Evolutionary conservation across 2,329 filamentous ascomycete species (phyloP), one percentile per base, ranked within the genome.

Genomic region (Diaporthe caulivora): DNA sequence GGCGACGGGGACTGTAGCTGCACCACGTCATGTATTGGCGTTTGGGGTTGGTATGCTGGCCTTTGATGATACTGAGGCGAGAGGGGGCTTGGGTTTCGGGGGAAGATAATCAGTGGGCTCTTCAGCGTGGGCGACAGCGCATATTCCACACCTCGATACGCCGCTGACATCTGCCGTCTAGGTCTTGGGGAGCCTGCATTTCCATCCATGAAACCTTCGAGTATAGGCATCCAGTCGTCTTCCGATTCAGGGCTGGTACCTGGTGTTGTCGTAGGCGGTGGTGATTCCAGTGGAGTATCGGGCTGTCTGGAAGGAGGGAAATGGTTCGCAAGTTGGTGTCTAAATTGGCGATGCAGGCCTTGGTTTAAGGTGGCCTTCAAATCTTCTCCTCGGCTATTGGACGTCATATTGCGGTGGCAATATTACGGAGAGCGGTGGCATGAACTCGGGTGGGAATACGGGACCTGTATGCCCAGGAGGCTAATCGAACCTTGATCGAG

Each of bases 351-450:
- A 40, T 67, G 47, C 47, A 67, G 21, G 8, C 47, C 62, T 53
- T 67, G 44, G 29, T 67, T 67, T 67, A 67, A 67, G 9, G 62
- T 67, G 62, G 62, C 47, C 21, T 53, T 8, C 29, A 67, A 15
- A 53, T 67, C 49, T n/a, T 67, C 62, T 26, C 62, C 62, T 5
- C 49, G 62, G 2, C 29, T n/a, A 21, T 67, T 53, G 29, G 62
- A 67, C 62, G 62, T 67, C 62, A 67, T 67, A 11, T 67, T 51
- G 47, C n/a, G 58, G 62, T 67, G 62, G 62, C 62, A 18, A 24
- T 40, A 31, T 40, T 40, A 26, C 40, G 29, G 21, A 18, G 49
- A n/a, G 37, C 9, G 11, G 44, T 21, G 10, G 62, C 62, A 53
- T 67, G 6, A 21, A 67, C 7, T 40, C n/a, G n/a, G 26, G 62